A percentile compares a stretch with the other conserved stretches of the same genome.
Conservation (phyloP, 176 grass and related monocot genomes). For the Lolium perenne region DNA sequence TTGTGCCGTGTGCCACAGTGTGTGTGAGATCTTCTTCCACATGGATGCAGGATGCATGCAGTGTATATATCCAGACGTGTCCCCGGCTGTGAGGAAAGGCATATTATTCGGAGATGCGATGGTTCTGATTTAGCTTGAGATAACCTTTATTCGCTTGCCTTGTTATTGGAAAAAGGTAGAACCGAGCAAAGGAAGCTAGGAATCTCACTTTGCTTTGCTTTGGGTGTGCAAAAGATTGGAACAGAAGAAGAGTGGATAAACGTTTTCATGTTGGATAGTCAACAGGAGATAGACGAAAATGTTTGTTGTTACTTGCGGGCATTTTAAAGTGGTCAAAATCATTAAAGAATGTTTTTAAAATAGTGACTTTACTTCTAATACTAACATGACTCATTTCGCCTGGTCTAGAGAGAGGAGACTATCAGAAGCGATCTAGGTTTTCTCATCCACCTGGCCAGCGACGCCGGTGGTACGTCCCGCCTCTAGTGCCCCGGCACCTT, state of each 20-base stretch:
- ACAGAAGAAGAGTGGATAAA: not conserved
- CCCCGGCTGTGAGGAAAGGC: not conserved
- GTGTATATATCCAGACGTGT: not conserved
- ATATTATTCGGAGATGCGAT: not conserved
- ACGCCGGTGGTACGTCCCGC: too few relatives aligned
- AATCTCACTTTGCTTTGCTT: conserved; percentile 16
- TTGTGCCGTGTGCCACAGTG: not conserved
- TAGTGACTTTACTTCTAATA: too few relatives aligned
- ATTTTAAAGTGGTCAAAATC: not conserved
- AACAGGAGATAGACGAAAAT: not conserved
- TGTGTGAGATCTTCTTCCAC: conserved; percentile 24
- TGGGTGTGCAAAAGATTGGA: conserved; percentile 7
- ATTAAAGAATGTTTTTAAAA: too few relatives aligned
- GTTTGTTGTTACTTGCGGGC: not conserved
- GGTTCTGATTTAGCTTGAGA: conserved; percentile 22
- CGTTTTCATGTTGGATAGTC: conserved; percentile 29
- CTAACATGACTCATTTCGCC: too few relatives aligned
- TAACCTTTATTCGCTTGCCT: not conserved
- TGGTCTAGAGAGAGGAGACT: too few relatives aligned
- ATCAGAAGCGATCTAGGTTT: too few relatives aligned
- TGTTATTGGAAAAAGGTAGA: not conserved
- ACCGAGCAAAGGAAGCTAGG: conserved; percentile 3
- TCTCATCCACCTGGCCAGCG: too few relatives aligned
- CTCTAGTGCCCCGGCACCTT: too few relatives aligned
- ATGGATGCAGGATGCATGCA: not conserved